Conservation (phyloP, 208 protist species). For the Crithidia bombi region DNA sequence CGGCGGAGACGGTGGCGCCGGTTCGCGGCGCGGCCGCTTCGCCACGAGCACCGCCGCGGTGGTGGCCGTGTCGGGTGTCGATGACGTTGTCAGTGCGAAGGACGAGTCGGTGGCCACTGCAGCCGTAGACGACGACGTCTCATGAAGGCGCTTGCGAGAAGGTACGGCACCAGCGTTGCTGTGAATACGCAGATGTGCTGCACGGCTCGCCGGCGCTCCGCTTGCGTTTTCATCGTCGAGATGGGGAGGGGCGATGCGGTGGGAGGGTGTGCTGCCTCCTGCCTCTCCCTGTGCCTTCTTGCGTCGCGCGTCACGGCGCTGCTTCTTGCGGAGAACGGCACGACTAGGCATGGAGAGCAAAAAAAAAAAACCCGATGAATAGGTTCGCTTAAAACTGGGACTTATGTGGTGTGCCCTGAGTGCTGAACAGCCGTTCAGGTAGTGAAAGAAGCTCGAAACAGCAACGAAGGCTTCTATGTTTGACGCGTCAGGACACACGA, state of each 20-base stretch:
- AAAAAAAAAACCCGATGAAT: background rate
- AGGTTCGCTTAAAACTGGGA: background rate
- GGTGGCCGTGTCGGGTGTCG: background rate
- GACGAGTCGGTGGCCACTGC: background rate
- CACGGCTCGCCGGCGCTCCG: background rate
- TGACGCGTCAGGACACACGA: no score
- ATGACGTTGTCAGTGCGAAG: background rate
- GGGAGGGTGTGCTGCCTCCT: background rate
- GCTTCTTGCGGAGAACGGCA: conserved; percentile 84
- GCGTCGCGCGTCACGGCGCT: conserved; percentile 72
- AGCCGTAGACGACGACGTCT: background rate
- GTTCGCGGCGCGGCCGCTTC: conserved; percentile 21
- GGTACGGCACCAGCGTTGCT: background rate
- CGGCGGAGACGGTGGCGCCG: conserved; percentile 10
- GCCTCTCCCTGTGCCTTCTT: conserved; percentile 32
- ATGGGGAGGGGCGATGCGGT: conserved; percentile 12
- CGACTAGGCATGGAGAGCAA: conserved; percentile 68
- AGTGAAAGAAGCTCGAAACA: no score
- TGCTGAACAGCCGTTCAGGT: no score
- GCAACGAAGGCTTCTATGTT: no score
- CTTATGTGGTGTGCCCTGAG: background rate
- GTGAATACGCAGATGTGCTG: background rate
- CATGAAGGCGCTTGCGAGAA: conserved; percentile 6
- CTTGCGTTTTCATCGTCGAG: background rate
- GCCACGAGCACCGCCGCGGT: background rate